Base-by-base conservation (phyloP, 768 basidiomycete species). In the Termitomyces heimii region DNA sequence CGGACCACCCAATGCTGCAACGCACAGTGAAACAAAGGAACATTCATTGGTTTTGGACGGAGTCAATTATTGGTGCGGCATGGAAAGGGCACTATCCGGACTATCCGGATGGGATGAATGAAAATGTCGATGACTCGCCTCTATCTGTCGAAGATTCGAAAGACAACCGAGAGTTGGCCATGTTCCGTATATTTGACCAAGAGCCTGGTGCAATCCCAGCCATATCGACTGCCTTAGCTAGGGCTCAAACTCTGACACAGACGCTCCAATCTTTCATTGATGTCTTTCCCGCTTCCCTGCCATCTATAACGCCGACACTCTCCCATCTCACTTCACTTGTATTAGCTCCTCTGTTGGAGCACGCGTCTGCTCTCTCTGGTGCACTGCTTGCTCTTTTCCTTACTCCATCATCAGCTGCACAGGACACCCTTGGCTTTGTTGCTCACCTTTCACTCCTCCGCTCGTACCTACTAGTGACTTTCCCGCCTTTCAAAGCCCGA, bases 391-490 rank as follows among this genome's bases (percentile, higher is more conserved):
- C 75, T 1, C 74, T 89, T 8, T 84, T 94, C 67, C 75, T 94
- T 10, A 75, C 82, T 13, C 78, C 83, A 0, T 70, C 80, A 2
- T 24, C 44, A 22, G 37, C 35, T 5, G 22, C 31, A 14, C 53
- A 52, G 7, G 82, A 82, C 8, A 77, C 79, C n/a, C 82, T 93
- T 51, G 83, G 86, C 61, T 74, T 94, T 37, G 81, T 77, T 47
- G 73, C 82, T 0, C 91, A 92, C 62, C 78, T 92, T 29, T 63
- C 73, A 26, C 75, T 93, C 45, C 74, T 93, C 40, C 83, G 88
- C 20, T 88, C 88, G 4, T 92, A 90, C 63, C 78, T 94, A 51
- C 75, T 92, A 16, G 73, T 94, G 46, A 83, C 87, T 1, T 82
- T 85, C 0, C 83, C 86, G 31, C 71, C 85, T 1, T 96, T 95